A percentile compares a stretch with the other conserved stretches of the same genome.
phyloP scores from a whole-genome alignment of 2,329 filamentous ascomycete genomes.

The Cladophialophora bantiana region DNA sequence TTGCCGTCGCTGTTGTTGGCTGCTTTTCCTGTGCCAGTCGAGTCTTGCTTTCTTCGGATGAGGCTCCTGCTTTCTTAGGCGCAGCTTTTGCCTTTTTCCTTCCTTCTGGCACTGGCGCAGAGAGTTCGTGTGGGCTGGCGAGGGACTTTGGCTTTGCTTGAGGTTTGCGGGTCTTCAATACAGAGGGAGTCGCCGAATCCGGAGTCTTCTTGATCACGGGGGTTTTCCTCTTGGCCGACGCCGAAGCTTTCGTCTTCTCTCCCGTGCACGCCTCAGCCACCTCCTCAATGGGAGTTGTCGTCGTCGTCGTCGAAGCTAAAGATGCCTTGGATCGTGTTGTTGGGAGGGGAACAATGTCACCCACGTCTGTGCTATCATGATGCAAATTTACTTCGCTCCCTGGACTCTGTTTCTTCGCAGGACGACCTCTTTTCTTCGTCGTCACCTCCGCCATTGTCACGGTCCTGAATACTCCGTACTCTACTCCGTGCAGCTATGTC shows the following conservation, averaged over 20 bases:
- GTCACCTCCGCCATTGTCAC: conserved; percentile 20
- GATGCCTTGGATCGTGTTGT: not conserved
- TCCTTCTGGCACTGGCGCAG: not conserved
- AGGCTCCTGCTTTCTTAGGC: conserved; percentile 18
- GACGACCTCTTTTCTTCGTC: conserved; percentile 33
- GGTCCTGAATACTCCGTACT: too few relatives aligned
- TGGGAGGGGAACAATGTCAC: not conserved
- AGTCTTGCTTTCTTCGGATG: not conserved
- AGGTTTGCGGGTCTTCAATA: not conserved
- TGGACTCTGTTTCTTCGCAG: conserved; percentile 27
- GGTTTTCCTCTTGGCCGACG: not conserved
- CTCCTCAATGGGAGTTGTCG: not conserved
- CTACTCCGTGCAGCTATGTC: not conserved
- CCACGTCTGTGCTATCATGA: not conserved
- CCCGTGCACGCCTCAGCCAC: not conserved
- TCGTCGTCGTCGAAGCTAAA: not conserved
- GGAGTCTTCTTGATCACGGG: not conserved
- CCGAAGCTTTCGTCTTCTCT: not conserved
- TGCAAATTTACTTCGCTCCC: not conserved
- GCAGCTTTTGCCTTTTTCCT: not conserved
- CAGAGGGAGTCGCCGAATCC: not conserved
- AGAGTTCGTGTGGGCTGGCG: not conserved
- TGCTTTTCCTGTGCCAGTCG: not conserved
- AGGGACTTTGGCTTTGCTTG: not conserved
- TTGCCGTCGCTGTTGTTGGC: not conserved